Percentiles rank a stretch among this genome's conserved stretches.
phyloP scores from a whole-genome alignment of 176 grass and related monocot species.

The Coix lacrymajobi region DNA sequence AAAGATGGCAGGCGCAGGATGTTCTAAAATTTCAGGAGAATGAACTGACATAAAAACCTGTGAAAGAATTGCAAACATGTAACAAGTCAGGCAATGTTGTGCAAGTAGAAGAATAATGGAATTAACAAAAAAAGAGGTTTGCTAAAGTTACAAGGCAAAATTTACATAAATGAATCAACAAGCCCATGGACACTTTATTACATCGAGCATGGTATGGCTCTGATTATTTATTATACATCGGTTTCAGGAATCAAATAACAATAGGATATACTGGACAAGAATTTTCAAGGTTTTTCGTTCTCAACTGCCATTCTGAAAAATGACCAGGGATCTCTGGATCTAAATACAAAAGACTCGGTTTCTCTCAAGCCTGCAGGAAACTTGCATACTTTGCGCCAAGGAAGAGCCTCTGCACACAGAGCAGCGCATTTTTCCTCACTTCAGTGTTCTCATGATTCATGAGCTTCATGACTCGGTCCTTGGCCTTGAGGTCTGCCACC shows the following conservation, averaged over 20 bases:
- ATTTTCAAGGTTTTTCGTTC: slow-evolving; percentile 3
- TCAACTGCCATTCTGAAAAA: slow-evolving; percentile 21
- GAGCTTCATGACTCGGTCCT: slow-evolving; percentile 94
- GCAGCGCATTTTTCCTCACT: slow-evolving; percentile 80
- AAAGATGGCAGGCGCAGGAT: not conserved
- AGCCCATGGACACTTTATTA: slow-evolving; percentile 52
- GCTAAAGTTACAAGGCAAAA: too few relatives aligned
- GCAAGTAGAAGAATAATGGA: too few relatives aligned
- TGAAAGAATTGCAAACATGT: too few relatives aligned
- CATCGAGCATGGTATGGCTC: slow-evolving; percentile 39
- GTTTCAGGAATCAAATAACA: slow-evolving; percentile 28
- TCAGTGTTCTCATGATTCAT: slow-evolving; percentile 81
- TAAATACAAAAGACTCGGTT: slow-evolving; percentile 30
- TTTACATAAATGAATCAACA: not conserved
- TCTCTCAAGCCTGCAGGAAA: slow-evolving; percentile 60
- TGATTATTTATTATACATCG: slow-evolving; percentile 44
- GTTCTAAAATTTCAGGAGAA: not conserved
- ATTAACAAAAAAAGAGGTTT: too few relatives aligned
- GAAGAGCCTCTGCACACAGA: slow-evolving; percentile 92
- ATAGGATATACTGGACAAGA: slow-evolving; percentile 21
- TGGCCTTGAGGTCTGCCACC: slow-evolving; percentile 71
- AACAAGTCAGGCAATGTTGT: too few relatives aligned
- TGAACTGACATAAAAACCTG: too few relatives aligned
- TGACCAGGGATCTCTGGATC: slow-evolving; percentile 7
- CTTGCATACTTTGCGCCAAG: slow-evolving; percentile 86